A percentile compares a stretch with the other conserved stretches of the same genome.
Conservation (phyloP, 1,284 basidiomycete species). For the Jaminaea rosea region DNA sequence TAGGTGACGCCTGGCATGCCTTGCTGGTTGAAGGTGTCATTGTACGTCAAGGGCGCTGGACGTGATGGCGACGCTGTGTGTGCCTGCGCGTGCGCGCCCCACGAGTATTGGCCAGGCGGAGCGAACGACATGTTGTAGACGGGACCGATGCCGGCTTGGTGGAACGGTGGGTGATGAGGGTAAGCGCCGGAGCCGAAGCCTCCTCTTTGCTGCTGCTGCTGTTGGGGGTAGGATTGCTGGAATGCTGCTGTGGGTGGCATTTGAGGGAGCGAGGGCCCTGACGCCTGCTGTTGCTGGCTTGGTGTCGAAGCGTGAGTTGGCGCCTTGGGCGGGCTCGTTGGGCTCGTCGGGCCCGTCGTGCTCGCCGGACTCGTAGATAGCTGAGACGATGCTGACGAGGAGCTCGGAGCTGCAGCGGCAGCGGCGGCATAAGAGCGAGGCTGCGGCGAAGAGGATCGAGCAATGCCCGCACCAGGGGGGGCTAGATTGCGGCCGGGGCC, state of each 20-base stretch:
- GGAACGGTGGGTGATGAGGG: not conserved
- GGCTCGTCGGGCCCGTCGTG: too few relatives aligned
- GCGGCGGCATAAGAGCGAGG: slow-evolving; percentile 6
- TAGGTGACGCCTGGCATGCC: slow-evolving; percentile 16
- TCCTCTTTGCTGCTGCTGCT: not conserved
- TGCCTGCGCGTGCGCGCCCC: not conserved
- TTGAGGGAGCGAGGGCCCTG: not conserved
- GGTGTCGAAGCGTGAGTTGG: too few relatives aligned
- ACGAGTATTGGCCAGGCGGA: slow-evolving; percentile 9
- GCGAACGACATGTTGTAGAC: not conserved
- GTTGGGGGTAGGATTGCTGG: not conserved
- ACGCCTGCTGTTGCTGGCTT: slow-evolving; percentile 2
- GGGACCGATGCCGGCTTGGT: not conserved
- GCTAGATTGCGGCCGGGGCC: not conserved
- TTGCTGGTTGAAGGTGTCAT: slow-evolving; percentile 21
- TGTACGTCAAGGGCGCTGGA: slow-evolving; percentile 27
- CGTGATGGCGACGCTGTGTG: slow-evolving; percentile 11
- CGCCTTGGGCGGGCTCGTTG: too few relatives aligned
- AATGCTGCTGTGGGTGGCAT: not conserved
- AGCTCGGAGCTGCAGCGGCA: not conserved
- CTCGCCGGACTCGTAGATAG: not conserved
- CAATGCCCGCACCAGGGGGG: not conserved
- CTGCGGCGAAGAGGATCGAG: slow-evolving; percentile 1
- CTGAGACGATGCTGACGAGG: not conserved
- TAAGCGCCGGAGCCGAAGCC: too few relatives aligned